Percentiles rank a stretch among this genome's conserved stretches.
phyloP scores from a whole-genome alignment of 2,329 filamentous ascomycete genomes.

The Sclerotinia minor region DNA sequence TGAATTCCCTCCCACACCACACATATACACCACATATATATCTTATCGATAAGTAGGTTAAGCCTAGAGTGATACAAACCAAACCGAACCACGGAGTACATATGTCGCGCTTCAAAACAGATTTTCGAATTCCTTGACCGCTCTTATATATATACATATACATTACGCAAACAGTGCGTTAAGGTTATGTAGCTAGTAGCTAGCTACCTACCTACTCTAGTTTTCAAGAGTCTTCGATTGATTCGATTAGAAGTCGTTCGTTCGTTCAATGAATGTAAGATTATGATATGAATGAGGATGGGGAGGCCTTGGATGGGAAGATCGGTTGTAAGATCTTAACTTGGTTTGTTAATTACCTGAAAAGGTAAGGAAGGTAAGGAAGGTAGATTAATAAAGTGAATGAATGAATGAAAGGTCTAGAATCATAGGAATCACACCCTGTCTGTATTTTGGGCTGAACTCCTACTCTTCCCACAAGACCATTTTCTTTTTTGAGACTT shows the following conservation, averaged over 20 bases:
- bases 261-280: too few relatives aligned
- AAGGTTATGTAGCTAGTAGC: too few relatives aligned
- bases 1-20: conserved; percentile 15
- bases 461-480: conserved; percentile 3
- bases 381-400: too few relatives aligned
- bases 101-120: background rate
- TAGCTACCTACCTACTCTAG: too few relatives aligned
- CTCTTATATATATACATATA: background rate
- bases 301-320: too few relatives aligned
- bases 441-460: conserved; percentile 10
- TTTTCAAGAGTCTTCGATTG: background rate
- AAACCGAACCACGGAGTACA: too few relatives aligned
- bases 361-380: too few relatives aligned
- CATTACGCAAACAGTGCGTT: conserved; percentile 9
- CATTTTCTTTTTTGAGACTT: background rate
- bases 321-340: too few relatives aligned
- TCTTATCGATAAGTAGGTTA: conserved; percentile 27
- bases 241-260: too few relatives aligned
- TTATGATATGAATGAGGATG: too few relatives aligned
- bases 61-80: conserved; percentile 6
- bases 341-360: background rate
- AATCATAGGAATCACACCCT: conserved; percentile 13
- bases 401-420: conserved; percentile 15
- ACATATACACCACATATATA: conserved; percentile 7
- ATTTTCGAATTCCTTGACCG: conserved; percentile 21